Base-by-base conservation (phyloP, 164 flowering plant genomes). In the Liquidambar formosana region DNA sequence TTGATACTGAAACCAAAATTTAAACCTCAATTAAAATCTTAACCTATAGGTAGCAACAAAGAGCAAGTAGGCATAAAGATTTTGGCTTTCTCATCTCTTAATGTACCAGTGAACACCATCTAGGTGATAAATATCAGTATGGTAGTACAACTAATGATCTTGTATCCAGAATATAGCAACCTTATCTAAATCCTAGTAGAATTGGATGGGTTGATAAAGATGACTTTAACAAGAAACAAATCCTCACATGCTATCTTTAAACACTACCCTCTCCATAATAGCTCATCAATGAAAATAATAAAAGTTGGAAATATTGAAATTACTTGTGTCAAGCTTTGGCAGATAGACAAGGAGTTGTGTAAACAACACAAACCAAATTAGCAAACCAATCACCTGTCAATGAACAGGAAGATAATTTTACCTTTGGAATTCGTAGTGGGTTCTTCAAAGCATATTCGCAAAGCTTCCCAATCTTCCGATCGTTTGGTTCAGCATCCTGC, bases 381-480 rank as follows among this genome's bases (percentile, higher is more conserved):
- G 9, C 16, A 23, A 26, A 25, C 6, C 33, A 21, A 27, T 48
- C 10, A 22, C 43, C 46, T 4, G 10, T 61, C 16, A 63, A 10
- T 6, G 25, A 66, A 54, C n/a, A 48, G 0, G 23, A 38, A n/a
- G 16, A 53, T 44, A 68, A 38, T 8, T 51, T 59, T 68, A 85
- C 97, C 94, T 89, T 80, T 14, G 97, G 97, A 61, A 90, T 85
- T 48, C 96, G 85, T 71, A 92, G 68, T 27, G 94, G 91, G 62
- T 92, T 92, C 76, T 78, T 92, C 5, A 85, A 82, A 64, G 88
- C 92, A 80, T 92, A 92, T 43, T 90, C 92, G 76, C 97, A 89
- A 16, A 92, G 88, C 80, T 90, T 92, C 65, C 84, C 83, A 74
- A 92, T 90, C 77, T 87, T 89, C 67, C 93, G 76, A 65, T 92